Base-by-base conservation (phyloP, 495 filamentous ascomycete genomes). In the Daldinia vernicosa region DNA sequence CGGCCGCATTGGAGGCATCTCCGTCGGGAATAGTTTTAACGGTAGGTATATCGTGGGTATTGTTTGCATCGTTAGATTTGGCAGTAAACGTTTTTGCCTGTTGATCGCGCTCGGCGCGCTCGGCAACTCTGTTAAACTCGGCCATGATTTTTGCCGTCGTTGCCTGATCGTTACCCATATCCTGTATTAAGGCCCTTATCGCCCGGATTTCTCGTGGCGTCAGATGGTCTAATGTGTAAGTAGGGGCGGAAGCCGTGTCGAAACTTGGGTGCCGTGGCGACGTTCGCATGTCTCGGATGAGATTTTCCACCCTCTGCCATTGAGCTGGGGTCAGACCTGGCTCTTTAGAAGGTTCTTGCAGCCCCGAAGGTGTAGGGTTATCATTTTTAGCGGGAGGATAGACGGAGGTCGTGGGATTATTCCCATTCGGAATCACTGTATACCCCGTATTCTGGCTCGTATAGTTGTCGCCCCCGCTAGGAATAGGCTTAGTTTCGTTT, bases 201-300 rank as follows among this genome's bases (percentile, higher is more conserved):
- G 53, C 52, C 33, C 26, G 53, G 24, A 58, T 53, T 19, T 69
- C 66, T 9, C 12, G 22, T 8, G 30, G 24, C 4, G 66, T 53
- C 22, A 63, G 35, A 17, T 69, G 66, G 19, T 53, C 30, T 45
- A 63, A 15, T 12, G 32, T 19, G 6, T 19, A 6, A 33, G n/a
- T 15, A 53, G 59, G 53, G 6, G 0, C 0, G 4, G 28, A 28
- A 33, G 65, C 19, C 4, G 4, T 6, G 56, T 11, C 6, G 26
- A 35, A 15, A 37, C 12, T 17, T 28, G 11, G 15, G 7, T 33
- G 40, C 14, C 19, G 15, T 35, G 53, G 43, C 1, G 32, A 37
- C 30, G 7, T 30, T 43, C 37, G 54, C 60, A 70, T 65, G 22
- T 55, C 55, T 6, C 24, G 11, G 19, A 65, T 50, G 1, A 70